phyloP scores from a whole-genome alignment of 495 filamentous ascomycete species.

The Aspergillus haitiensis region DNA sequence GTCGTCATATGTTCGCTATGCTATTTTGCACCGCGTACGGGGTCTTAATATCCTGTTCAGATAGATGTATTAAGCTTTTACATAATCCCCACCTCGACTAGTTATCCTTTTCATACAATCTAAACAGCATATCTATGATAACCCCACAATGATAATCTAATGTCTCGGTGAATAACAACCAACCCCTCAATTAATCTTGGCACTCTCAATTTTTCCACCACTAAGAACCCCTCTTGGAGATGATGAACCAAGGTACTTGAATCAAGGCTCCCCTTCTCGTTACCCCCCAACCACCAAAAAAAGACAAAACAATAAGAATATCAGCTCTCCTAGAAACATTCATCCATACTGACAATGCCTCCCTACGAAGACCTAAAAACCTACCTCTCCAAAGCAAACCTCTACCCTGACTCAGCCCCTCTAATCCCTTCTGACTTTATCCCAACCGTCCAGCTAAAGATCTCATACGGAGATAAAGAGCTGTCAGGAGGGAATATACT shows the following conservation, averaged over 20 bases:
- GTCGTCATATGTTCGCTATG: too few species aligned
- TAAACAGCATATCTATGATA: too few species aligned
- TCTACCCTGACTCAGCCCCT: slow-evolving; percentile 10
- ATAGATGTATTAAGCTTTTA: too few species aligned
- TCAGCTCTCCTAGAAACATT: neutral
- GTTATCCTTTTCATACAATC: too few species aligned
- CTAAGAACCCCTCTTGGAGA: neutral
- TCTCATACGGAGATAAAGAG: slow-evolving; percentile 14
- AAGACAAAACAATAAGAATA: neutral
- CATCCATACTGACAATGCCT: neutral
- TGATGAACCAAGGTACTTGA: neutral
- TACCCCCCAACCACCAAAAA: neutral
- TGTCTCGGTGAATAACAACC: slow-evolving; percentile 5
- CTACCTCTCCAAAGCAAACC: slow-evolving; percentile 12
- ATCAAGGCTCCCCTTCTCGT: neutral
- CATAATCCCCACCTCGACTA: too few species aligned
- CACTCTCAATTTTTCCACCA: slow-evolving; percentile 14
- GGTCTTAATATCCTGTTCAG: too few species aligned
- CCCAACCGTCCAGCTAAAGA: slow-evolving; percentile 7
- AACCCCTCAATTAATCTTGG: slow-evolving; percentile 16
- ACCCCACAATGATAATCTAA: too few species aligned
- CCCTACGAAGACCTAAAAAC: slow-evolving; percentile 9
- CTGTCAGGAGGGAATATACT: slow-evolving; percentile 17
- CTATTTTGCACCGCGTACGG: too few species aligned
- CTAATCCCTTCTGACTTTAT: slow-evolving; percentile 17